Base-by-base conservation (phyloP, 2,329 filamentous ascomycete genomes). In the Cryphonectria naterciae region DNA sequence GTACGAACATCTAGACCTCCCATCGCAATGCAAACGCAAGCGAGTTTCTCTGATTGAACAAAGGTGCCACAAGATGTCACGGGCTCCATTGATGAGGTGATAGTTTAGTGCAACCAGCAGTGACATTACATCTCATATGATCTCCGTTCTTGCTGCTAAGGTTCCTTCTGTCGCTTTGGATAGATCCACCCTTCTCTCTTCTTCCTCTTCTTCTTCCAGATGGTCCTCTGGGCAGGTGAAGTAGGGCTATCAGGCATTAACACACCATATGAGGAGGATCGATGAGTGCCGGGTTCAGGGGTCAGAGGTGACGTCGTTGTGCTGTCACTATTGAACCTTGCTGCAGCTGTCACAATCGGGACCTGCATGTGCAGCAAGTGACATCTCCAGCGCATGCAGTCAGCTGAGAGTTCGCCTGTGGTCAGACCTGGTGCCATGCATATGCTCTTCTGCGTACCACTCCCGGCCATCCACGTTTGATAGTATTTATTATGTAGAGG, bases 341-440 rank as follows among this genome's bases (percentile, higher is more conserved):
- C 25, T 35, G 28, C 54, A 58, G 54, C 54, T 58, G 54, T 58
- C 54, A 58, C 46, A 32, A 32, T 58, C 28, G 25, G 54, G 54
- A 58, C 54, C 54, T 58, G 54, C 37, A 39, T 39, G 2, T 39
- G 37, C 54, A 58, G 54, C 15, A 32, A 7, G 54, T 28, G 28
- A 28, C 28, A 32, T 32, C 54, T 35, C 17, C 4, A n/a, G 52
- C 52, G 52, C 25, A 28, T 56, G 25, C 52, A 25, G 25, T 56
- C 52, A 56, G 52, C 52, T 32, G 54, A 58, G 54, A 1, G 25
- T 1, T 22, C 28, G 28, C 28, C 54, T 58, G 13, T 28, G 15
- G 52, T 25, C 5, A 56, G 52, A 13, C 25, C 6, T 25, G 10
- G 52, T 25, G 6, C 17, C 17, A 22, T 8, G 17, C 17, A 49